phyloP scores from a whole-genome alignment of 2,329 filamentous ascomycete species.

The Ambrosiella xylebori region DNA sequence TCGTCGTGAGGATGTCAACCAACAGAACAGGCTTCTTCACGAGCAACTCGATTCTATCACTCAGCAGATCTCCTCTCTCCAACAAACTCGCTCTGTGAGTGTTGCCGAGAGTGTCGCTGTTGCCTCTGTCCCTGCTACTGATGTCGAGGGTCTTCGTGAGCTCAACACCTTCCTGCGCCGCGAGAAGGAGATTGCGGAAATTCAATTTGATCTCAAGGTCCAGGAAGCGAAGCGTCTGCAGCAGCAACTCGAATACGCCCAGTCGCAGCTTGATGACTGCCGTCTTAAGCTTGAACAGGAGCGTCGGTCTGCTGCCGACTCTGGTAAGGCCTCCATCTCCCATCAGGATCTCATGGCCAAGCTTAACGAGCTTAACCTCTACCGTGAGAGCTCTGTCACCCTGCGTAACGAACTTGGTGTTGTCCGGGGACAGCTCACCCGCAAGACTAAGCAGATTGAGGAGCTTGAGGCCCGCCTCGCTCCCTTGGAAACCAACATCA shows the following conservation, averaged over 20 bases:
- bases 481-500: constrained; percentile 63
- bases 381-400: constrained; percentile 85
- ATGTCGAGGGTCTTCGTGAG: constrained; percentile 67
- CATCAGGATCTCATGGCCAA: constrained; percentile 89
- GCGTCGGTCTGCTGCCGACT: constrained; percentile 57
- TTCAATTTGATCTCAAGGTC: constrained; percentile 80
- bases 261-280: constrained; percentile 75
- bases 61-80: constrained; percentile 60
- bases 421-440: constrained; percentile 55
- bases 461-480: constrained; percentile 59
- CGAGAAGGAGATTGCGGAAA: constrained; percentile 94
- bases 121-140: constrained; percentile 23
- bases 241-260: constrained; percentile 75
- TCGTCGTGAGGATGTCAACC: constrained; percentile 65
- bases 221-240: constrained; percentile 79
- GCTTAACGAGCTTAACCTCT: constrained; percentile 86
- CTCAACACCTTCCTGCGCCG: constrained; percentile 80
- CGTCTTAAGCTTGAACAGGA: constrained; percentile 84
- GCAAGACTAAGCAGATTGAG: constrained; percentile 58
- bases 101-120: constrained; percentile 22
- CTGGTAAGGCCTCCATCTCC: constrained; percentile 53
- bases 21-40: constrained; percentile 82
- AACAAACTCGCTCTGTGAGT: constrained; percentile 46
- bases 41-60: constrained; percentile 74
- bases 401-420: constrained; percentile 73